phyloP scores from a whole-genome alignment of 768 basidiomycete genomes.

The Serendipita sp. region DNA sequence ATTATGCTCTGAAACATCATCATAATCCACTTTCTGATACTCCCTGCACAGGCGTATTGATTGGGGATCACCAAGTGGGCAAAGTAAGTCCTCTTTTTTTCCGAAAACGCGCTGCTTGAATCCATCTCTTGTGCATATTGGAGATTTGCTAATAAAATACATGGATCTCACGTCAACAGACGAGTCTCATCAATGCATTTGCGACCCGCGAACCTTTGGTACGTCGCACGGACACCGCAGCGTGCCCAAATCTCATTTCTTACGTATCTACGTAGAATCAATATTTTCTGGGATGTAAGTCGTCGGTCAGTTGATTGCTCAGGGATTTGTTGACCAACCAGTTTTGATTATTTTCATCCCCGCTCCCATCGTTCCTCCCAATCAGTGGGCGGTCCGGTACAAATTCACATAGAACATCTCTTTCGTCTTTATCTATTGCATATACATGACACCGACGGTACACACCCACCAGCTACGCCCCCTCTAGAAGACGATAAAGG shows the following conservation, averaged over 20 bases:
- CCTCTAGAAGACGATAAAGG: not conserved
- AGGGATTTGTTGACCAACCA: not conserved
- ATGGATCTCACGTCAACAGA: not conserved
- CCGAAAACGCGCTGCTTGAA: not conserved
- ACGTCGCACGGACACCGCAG: not conserved
- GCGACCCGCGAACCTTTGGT: conserved; percentile 1
- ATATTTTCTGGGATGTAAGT: conserved; percentile 3
- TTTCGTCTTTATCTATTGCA: conserved; percentile 1
- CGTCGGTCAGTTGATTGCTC: not conserved
- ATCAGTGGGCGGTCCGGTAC: not conserved
- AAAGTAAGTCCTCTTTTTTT: not conserved
- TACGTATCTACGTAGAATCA: not conserved
- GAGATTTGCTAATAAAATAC: not conserved
- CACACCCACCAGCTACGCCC: not conserved
- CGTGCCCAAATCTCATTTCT: not conserved
- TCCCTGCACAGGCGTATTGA: not conserved
- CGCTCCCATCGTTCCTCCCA: not conserved
- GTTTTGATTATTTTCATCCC: not conserved
- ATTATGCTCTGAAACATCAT: not conserved
- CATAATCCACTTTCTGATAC: not conserved
- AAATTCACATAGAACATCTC: conserved; percentile 1
- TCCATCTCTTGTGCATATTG: not conserved
- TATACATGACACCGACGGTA: not conserved
- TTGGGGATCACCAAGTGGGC: not conserved
- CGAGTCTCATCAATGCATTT: conserved; percentile 1